Evolutionary conservation across 148 eudicot species (phyloP).

Genomic region (Selenicereus undatus): DNA sequence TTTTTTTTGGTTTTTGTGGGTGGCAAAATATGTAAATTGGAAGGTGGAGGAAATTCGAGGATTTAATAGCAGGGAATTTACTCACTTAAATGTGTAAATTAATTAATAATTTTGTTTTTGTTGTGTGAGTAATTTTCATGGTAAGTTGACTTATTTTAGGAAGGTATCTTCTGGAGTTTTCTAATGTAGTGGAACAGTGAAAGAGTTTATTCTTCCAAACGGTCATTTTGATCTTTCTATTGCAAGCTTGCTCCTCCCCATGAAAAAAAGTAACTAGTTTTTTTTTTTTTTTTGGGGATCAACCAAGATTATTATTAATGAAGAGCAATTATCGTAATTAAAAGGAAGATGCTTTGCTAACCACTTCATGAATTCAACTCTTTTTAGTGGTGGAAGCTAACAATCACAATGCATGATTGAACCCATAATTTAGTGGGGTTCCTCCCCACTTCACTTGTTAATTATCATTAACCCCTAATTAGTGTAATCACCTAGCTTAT

Average conservation of each 20-base stretch:
- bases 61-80: neutral
- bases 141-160: neutral
- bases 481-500: neutral
- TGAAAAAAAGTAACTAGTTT: too few relatives aligned
- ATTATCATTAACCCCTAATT: too few relatives aligned
- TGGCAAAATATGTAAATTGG: too few relatives aligned
- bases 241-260: too few relatives aligned
- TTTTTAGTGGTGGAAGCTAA: neutral
- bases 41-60: neutral
- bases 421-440: neutral
- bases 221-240: too few relatives aligned
- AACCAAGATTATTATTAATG: too few relatives aligned
- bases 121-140: neutral
- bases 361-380: too few relatives aligned
- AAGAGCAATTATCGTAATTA: too few relatives aligned
- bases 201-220: too few relatives aligned
- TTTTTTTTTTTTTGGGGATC: too few relatives aligned
- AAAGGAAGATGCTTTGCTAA: too few relatives aligned
- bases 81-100: neutral
- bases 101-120: neutral
- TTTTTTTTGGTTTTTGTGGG: neutral
- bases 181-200: neutral
- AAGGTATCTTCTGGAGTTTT: neutral
- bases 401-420: neutral
- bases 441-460: neutral